A percentile compares a stretch with the other conserved stretches of the same genome.
phyloP scores from a whole-genome alignment of 129 eudicot species.

The Scalesia atractyloides region DNA sequence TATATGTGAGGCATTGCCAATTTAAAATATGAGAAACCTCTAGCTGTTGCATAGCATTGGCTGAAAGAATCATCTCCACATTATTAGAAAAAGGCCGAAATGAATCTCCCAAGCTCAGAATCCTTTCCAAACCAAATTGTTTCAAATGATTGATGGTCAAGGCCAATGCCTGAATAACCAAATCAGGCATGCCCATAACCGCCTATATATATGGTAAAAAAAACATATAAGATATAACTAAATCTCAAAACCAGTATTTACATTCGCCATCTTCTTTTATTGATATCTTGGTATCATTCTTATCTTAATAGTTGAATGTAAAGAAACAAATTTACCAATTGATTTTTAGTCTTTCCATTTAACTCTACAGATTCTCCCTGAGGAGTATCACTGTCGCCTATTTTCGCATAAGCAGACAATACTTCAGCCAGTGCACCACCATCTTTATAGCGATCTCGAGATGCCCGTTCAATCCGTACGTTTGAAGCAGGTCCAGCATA shows the following conservation, averaged over 20 bases:
- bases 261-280: constrained; percentile 6
- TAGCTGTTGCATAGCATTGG: constrained; percentile 88
- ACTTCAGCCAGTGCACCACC: constrained; percentile 84
- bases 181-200: constrained; percentile 77
- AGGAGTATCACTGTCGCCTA: constrained; percentile 22
- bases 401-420: constrained; percentile 51
- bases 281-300: constrained; percentile 11
- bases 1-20: neutral
- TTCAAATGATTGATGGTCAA: constrained; percentile 70
- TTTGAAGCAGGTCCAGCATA: constrained; percentile 96
- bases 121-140: constrained; percentile 90
- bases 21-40: constrained; percentile 49
- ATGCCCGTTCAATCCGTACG: constrained; percentile 73
- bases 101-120: constrained; percentile 80
- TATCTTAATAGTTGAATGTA: neutral
- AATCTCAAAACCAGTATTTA: neutral
- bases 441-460: constrained; percentile 55
- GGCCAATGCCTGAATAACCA: constrained; percentile 80
- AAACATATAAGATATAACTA: neutral
- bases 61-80: constrained; percentile 83
- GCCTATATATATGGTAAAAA: constrained; percentile 44
- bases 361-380: constrained; percentile 32
- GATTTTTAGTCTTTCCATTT: constrained; percentile 37
- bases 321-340: constrained; percentile 13
- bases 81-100: constrained; percentile 70